Conservation (phyloP, 306 rosid genomes). For the Casuarina equisetifolia region DNA sequence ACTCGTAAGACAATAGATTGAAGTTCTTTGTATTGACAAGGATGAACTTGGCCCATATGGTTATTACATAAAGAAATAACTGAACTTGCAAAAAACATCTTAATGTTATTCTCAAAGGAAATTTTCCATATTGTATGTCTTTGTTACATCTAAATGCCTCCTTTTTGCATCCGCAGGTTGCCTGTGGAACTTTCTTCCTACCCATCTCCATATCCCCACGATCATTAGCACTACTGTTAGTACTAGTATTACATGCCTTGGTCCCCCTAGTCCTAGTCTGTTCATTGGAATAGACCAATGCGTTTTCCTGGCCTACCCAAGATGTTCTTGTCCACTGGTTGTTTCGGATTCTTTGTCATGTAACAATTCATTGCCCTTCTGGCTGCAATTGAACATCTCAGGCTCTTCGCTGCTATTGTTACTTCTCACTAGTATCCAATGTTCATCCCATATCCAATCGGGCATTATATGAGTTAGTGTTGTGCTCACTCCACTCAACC, state of each 20-base stretch:
- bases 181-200: constrained; percentile 8
- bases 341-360: constrained; percentile 7
- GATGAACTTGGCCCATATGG: background rate
- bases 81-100: constrained; percentile 16
- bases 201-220: background rate
- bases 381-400: constrained; percentile 15
- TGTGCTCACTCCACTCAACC: constrained; percentile 30
- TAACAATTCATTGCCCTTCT: background rate
- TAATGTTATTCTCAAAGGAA: constrained; percentile 19
- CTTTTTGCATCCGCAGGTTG: constrained; percentile 14
- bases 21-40: too few relatives aligned
- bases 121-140: background rate
- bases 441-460: constrained; percentile 47
- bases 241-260: constrained; percentile 18
- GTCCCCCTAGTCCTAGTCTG: background rate
- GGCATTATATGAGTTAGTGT: constrained; percentile 19
- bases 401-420: constrained; percentile 15
- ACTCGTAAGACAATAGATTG: too few relatives aligned
- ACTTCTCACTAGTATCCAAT: constrained; percentile 74
- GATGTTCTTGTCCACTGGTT: constrained; percentile 8
- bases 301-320: background rate
- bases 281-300: constrained; percentile 20
- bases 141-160: constrained; percentile 14
- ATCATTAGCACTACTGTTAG: background rate
- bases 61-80: background rate